Conservation (phyloP, 2,329 filamentous ascomycete genomes). For the Apiospora arundinis region DNA sequence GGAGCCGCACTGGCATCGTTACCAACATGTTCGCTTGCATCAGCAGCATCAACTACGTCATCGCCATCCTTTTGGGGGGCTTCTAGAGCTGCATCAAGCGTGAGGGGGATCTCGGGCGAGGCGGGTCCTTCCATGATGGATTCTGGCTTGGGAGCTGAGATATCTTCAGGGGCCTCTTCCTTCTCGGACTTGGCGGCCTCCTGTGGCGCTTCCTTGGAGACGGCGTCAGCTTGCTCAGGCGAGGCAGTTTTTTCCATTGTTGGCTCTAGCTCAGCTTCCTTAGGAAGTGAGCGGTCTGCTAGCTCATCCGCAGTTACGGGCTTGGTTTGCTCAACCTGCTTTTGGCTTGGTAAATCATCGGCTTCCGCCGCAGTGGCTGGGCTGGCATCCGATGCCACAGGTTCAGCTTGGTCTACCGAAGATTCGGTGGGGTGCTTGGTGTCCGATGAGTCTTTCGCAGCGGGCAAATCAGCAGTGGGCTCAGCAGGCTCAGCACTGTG, state of each 20-base stretch:
- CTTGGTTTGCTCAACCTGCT: background rate
- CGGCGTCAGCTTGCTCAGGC: background rate
- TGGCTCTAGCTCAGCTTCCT: background rate
- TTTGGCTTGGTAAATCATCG: background rate
- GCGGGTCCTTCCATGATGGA: background rate
- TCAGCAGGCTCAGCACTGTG: background rate
- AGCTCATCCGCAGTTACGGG: background rate
- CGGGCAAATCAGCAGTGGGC: background rate
- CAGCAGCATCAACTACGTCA: background rate
- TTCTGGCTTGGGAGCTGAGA: background rate
- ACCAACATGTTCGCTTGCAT: conserved; percentile 3
- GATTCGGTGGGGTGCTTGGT: background rate
- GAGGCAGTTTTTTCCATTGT: background rate
- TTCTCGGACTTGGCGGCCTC: background rate
- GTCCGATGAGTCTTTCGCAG: background rate
- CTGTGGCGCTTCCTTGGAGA: background rate
- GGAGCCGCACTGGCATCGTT: background rate
- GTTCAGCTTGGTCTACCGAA: background rate
- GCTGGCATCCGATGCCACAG: background rate
- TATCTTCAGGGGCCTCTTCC: background rate
- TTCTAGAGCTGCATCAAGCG: background rate
- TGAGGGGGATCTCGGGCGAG: background rate
- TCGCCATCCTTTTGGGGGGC: background rate
- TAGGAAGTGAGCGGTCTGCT: background rate
- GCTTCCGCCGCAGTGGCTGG: background rate